A percentile compares a stretch with the other conserved stretches of the same genome.
Conservation (phyloP, 2,329 filamentous ascomycete species). For the Beauveria scarabaeidicola region DNA sequence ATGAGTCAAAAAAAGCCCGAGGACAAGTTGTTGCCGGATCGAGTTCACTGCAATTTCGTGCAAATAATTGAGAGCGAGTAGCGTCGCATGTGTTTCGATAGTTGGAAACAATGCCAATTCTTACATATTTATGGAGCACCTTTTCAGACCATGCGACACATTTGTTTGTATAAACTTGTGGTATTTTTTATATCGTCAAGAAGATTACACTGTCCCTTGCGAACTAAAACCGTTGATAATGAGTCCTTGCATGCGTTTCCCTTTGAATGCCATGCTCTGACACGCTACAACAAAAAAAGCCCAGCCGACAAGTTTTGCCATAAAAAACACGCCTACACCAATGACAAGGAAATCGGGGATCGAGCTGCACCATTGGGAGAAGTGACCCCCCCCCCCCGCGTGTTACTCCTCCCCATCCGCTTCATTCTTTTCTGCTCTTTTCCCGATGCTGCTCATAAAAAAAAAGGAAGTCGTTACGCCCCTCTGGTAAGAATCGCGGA, state of each 20-base stretch:
- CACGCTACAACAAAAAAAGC: constrained; percentile 4
- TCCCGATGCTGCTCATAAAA: constrained; percentile 7
- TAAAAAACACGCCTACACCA: constrained; percentile 8
- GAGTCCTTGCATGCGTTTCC: constrained; percentile 27
- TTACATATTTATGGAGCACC: too few species aligned
- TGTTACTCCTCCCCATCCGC: not conserved
- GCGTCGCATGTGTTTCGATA: not conserved
- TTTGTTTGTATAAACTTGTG: constrained; percentile 18
- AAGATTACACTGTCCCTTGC: constrained; percentile 20
- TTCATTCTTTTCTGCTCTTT: not conserved
- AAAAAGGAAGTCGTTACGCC: constrained; percentile 4
- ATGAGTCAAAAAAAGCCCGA: too few species aligned
- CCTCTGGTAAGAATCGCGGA: not conserved
- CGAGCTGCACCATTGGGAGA: not conserved
- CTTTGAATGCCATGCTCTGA: constrained; percentile 29
- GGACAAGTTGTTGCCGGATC: too few species aligned
- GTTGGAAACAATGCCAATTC: too few species aligned
- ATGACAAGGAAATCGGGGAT: not conserved
- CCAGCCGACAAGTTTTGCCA: constrained; percentile 6
- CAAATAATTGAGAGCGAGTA: too few species aligned
- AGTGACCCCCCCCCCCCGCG: not conserved
- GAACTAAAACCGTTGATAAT: constrained; percentile 19
- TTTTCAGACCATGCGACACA: too few species aligned
- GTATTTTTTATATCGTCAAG: constrained; percentile 29
- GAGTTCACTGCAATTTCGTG: too few species aligned